phyloP scores from a whole-genome alignment of 2,329 filamentous ascomycete species.

The Albophoma yamanashiensis region DNA sequence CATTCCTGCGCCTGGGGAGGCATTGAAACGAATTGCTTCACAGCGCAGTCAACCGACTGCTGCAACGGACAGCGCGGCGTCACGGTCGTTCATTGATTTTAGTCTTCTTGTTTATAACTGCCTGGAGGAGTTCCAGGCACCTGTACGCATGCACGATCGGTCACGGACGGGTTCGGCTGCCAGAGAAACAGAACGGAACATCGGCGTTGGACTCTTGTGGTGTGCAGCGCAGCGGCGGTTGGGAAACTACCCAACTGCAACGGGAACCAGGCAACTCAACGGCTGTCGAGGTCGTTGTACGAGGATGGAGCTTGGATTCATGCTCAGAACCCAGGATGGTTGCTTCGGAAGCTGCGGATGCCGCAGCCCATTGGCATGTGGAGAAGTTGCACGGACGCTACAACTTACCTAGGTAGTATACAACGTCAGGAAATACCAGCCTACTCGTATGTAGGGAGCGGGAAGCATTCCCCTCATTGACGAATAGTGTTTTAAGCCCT shows the following conservation, averaged over 20 bases:
- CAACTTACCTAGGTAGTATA: too few relatives aligned
- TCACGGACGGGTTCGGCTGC: not conserved
- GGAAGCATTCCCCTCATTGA: not conserved
- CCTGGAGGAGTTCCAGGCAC: not conserved
- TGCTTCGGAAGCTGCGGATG: not conserved
- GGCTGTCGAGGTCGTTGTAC: not conserved
- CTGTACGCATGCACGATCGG: not conserved
- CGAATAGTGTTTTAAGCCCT: not conserved
- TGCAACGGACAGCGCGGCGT: slow-evolving; percentile 8
- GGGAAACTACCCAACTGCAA: not conserved
- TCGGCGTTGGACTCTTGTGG: not conserved
- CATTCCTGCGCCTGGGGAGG: not conserved
- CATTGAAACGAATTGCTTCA: not conserved
- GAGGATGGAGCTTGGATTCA: not conserved
- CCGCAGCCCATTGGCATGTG: not conserved
- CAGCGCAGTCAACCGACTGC: not conserved
- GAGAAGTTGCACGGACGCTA: not conserved
- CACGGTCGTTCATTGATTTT: slow-evolving; percentile 4
- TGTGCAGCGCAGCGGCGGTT: not conserved
- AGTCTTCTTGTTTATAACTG: not conserved
- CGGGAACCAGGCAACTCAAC: not conserved
- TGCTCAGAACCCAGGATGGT: not conserved
- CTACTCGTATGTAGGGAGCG: not conserved
- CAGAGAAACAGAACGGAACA: not conserved
- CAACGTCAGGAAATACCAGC: not conserved